phyloP scores from a whole-genome alignment of 2,329 filamentous ascomycete genomes.

The Pseudogymnoascus sp. region DNA sequence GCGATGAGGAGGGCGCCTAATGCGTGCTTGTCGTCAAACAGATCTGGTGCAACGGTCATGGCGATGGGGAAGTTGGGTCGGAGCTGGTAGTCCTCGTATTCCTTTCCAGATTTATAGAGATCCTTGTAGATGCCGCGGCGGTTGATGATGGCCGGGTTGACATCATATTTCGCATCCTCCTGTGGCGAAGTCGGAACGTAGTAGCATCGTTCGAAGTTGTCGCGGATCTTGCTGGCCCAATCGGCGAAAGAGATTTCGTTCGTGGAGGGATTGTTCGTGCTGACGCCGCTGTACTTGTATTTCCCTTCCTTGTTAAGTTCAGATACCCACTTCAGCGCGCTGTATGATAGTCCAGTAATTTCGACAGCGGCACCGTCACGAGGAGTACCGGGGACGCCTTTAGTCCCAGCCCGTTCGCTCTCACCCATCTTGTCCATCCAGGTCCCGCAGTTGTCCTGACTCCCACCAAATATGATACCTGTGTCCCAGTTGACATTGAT shows the following conservation, averaged over 20 bases:
- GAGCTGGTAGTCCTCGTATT: slow-evolving; percentile 96
- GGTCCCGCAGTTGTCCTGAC: slow-evolving; percentile 89
- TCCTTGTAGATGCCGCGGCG: slow-evolving; percentile 98
- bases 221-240: slow-evolving; percentile 75
- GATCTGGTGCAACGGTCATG: slow-evolving; percentile 84
- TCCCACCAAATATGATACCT: slow-evolving; percentile 89
- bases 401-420: slow-evolving; percentile 79
- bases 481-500: slow-evolving; percentile 86
- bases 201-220: slow-evolving; percentile 87
- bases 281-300: slow-evolving; percentile 69
- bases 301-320: slow-evolving; percentile 58
- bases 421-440: slow-evolving; percentile 99
- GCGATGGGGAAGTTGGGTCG: slow-evolving; percentile 91
- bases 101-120: slow-evolving; percentile 84
- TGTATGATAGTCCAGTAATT: slow-evolving; percentile 90
- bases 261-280: slow-evolving; percentile 46
- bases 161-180: slow-evolving; percentile 70
- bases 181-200: slow-evolving; percentile 65
- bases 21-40: slow-evolving; percentile 75
- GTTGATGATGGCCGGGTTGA: slow-evolving; percentile 74
- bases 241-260: slow-evolving; percentile 60
- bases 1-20: slow-evolving; percentile 71
- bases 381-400: slow-evolving; percentile 91
- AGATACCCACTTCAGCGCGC: slow-evolving; percentile 73
- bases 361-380: slow-evolving; percentile 92